phyloP scores from a whole-genome alignment of 305 asterid species.

The Fraxinus paxiana region DNA sequence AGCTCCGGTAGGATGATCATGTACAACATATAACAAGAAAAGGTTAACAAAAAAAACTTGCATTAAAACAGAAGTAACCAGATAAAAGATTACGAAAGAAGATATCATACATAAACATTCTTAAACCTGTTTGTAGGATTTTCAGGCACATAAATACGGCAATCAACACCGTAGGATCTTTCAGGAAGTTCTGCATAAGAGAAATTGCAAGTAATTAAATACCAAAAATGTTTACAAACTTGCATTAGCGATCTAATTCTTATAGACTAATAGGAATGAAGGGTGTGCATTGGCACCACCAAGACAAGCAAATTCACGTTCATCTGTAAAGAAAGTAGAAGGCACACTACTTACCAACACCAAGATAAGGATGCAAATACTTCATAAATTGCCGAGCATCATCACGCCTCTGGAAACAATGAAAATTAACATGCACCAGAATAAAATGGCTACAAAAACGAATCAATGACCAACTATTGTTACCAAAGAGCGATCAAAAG shows the following conservation, averaged over 20 bases:
- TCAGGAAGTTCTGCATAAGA: constrained; percentile 87
- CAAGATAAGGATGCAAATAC: constrained; percentile 82
- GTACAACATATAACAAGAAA: constrained; percentile 21
- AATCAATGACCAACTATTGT: constrained; percentile 12
- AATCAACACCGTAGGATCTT: constrained; percentile 85
- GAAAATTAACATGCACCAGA: constrained; percentile 22
- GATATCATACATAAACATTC: constrained; percentile 96
- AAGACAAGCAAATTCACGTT: constrained; percentile 9
- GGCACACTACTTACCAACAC: constrained; percentile 52
- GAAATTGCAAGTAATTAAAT: constrained; percentile 8
- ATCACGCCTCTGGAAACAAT: constrained; percentile 67
- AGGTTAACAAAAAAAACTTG: constrained; percentile 10
- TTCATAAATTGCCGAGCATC: constrained; percentile 90
- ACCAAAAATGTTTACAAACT: not conserved
- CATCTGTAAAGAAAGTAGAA: not conserved
- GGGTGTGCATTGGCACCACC: constrained; percentile 8
- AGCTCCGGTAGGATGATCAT: constrained; percentile 22
- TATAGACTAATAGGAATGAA: constrained; percentile 4
- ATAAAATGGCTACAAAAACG: constrained; percentile 7
- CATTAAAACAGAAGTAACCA: constrained; percentile 3
- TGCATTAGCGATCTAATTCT: constrained; percentile 4
- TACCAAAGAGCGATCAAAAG: not conserved
- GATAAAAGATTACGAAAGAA: constrained; percentile 3
- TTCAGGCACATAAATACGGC: constrained; percentile 84
- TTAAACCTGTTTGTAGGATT: constrained; percentile 90